Conservation (phyloP, 2,329 filamentous ascomycete species). For the Aspergillus tubingensis region DNA sequence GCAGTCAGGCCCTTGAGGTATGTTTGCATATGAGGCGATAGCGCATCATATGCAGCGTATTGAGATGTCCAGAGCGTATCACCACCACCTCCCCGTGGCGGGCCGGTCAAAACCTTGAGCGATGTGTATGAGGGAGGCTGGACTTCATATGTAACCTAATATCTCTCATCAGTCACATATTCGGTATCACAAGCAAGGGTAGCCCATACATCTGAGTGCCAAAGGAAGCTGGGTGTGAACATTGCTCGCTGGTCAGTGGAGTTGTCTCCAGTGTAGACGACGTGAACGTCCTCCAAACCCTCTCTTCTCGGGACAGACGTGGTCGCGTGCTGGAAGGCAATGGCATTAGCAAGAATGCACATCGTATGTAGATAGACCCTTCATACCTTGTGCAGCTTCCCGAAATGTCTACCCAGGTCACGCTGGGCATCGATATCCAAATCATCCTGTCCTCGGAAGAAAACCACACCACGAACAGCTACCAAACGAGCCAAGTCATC, state of each 20-base stretch:
- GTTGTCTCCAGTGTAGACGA: constrained; percentile 57
- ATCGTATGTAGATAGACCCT: too few species aligned
- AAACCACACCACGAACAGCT: constrained; percentile 58
- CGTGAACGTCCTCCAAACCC: constrained; percentile 59
- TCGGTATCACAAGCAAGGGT: background rate
- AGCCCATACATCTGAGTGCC: constrained; percentile 55
- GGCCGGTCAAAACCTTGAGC: constrained; percentile 56
- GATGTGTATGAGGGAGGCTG: constrained; percentile 61
- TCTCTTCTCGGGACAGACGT: constrained; percentile 52
- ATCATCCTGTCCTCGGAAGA: constrained; percentile 59
- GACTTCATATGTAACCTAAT: constrained; percentile 57
- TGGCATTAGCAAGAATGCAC: too few species aligned
- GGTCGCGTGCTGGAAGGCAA: constrained; percentile 50
- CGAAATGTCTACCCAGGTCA: constrained; percentile 55
- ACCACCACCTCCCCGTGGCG: constrained; percentile 57
- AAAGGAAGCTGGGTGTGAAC: constrained; percentile 58
- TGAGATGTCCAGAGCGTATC: constrained; percentile 61
- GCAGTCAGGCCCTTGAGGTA: constrained; percentile 61
- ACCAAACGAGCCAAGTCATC: constrained; percentile 58
- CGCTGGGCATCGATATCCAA: constrained; percentile 57
- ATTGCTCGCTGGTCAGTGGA: constrained; percentile 56
- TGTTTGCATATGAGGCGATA: constrained; percentile 58
- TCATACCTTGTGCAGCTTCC: constrained; percentile 51
- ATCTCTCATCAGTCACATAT: background rate
- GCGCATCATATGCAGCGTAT: constrained; percentile 60